These are phyloP conservation scores for Epichloe hybrida DNA, from an alignment of 2,329 filamentous ascomycete species.

Conservation along the genomic window DNA sequence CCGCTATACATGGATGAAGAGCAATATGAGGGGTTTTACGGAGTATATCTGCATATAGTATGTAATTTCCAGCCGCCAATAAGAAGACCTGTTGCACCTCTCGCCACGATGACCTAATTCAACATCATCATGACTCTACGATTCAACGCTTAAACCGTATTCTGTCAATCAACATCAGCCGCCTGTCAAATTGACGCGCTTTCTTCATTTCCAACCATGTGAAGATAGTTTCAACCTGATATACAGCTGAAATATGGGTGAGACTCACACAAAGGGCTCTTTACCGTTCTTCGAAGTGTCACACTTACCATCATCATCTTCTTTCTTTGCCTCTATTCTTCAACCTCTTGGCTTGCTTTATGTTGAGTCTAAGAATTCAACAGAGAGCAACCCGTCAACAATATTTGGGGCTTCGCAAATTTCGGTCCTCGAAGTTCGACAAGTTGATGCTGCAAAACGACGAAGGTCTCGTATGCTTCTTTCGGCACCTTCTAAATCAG, in stretches of 20 bases:
- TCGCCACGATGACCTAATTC: no score
- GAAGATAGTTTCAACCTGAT: no score
- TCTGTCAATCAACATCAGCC: no score
- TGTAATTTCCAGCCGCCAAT: background rate
- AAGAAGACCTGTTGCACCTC: no score
- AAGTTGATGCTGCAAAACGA: slow-evolving; percentile 22
- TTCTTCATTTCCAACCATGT: no score
- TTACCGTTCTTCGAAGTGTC: slow-evolving; percentile 50
- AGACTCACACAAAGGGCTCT: background rate
- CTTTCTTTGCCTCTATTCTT: slow-evolving; percentile 69
- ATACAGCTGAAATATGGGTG: no score
- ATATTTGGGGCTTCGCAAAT: slow-evolving; percentile 25
- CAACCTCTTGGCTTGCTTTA: slow-evolving; percentile 68
- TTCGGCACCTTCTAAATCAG: slow-evolving; percentile 49
- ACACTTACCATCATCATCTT: slow-evolving; percentile 64
- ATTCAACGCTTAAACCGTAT: no score
- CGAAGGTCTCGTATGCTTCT: slow-evolving; percentile 44
- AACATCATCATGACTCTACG: no score
- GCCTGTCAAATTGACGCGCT: no score
- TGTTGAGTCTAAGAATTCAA: slow-evolving; percentile 7
- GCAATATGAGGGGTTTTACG: background rate
- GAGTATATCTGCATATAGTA: background rate
- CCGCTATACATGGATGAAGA: background rate
- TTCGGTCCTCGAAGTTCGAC: slow-evolving; percentile 32
- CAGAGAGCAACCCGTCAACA: slow-evolving; percentile 18